phyloP scores from a whole-genome alignment of 129 eudicot genomes.

The Helianthus tuberosus region DNA sequence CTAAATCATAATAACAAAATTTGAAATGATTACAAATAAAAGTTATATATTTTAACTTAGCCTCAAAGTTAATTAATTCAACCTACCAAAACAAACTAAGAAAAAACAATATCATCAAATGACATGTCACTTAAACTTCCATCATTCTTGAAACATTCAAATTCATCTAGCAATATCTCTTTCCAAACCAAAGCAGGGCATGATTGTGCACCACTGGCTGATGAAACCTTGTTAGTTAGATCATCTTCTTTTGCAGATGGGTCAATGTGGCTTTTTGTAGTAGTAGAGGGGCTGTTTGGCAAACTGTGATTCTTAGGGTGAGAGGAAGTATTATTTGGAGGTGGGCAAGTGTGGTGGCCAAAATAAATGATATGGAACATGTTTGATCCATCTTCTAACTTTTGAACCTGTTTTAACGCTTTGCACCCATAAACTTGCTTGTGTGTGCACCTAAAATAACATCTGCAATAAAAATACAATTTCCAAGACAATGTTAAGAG shows the following conservation, averaged over 20 bases:
- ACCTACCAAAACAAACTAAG: not conserved
- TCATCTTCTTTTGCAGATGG: conserved; percentile 34
- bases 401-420: conserved; percentile 68
- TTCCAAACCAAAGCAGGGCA: conserved; percentile 19
- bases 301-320: not conserved
- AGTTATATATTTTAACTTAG: not conserved
- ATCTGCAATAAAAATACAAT: conserved; percentile 29
- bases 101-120: not conserved
- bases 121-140: not conserved
- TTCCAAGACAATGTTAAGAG: too few species aligned
- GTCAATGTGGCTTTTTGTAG: conserved; percentile 7
- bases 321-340: not conserved
- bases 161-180: not conserved
- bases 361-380: conserved; percentile 56
- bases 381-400: conserved; percentile 38
- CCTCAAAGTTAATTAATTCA: not conserved
- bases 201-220: not conserved
- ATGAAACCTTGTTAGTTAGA: conserved; percentile 25
- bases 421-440: conserved; percentile 55
- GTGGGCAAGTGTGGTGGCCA: conserved; percentile 57
- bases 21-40: not conserved
- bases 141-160: not conserved
- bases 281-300: conserved; percentile 33
- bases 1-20: not conserved
- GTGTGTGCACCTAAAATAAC: conserved; percentile 76